Percentiles rank a stretch among this genome's conserved stretches.
These are phyloP conservation scores for Staphylotrichum tortipilum DNA, from an alignment of 495 filamentous ascomycete genomes.

Conservation along the genomic window DNA sequence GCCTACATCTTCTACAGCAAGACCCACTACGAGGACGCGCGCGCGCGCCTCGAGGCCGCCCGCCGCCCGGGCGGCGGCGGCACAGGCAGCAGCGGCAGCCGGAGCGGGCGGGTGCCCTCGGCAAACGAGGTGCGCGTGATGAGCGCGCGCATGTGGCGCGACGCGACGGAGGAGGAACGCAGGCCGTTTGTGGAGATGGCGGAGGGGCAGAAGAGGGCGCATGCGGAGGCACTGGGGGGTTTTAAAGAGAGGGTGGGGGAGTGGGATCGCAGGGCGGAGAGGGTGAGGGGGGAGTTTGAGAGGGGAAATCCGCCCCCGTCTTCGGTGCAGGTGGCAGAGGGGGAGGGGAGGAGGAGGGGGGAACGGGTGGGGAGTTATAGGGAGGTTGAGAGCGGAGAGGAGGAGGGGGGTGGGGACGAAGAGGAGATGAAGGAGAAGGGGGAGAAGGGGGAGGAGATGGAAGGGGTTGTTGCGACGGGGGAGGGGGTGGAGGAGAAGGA, in stretches of 20 bases:
- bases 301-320: constrained; percentile 40
- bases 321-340: neutral
- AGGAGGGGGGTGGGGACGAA: constrained; percentile 26
- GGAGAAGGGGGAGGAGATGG: constrained; percentile 14
- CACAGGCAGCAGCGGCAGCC: too few species aligned
- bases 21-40: constrained; percentile 67
- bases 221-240: constrained; percentile 46
- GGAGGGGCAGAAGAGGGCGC: constrained; percentile 54
- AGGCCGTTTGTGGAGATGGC: constrained; percentile 67
- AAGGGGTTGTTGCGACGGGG: constrained; percentile 7
- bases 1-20: constrained; percentile 73
- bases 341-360: neutral
- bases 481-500: constrained; percentile 6
- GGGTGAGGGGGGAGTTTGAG: constrained; percentile 56
- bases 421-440: constrained; percentile 27
- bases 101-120: too few species aligned
- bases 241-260: constrained; percentile 51
- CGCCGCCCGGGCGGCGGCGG: constrained; percentile 56
- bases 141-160: constrained; percentile 82
- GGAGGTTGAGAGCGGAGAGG: too few species aligned
- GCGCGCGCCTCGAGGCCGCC: constrained; percentile 59
- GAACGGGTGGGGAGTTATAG: too few species aligned
- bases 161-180: constrained; percentile 56
- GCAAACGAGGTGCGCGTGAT: constrained; percentile 77
- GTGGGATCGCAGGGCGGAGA: constrained; percentile 60